A percentile compares a stretch with the other conserved stretches of the same genome.
phyloP scores from a whole-genome alignment of 2,329 filamentous ascomycete genomes.

The Zalaria obscura region DNA sequence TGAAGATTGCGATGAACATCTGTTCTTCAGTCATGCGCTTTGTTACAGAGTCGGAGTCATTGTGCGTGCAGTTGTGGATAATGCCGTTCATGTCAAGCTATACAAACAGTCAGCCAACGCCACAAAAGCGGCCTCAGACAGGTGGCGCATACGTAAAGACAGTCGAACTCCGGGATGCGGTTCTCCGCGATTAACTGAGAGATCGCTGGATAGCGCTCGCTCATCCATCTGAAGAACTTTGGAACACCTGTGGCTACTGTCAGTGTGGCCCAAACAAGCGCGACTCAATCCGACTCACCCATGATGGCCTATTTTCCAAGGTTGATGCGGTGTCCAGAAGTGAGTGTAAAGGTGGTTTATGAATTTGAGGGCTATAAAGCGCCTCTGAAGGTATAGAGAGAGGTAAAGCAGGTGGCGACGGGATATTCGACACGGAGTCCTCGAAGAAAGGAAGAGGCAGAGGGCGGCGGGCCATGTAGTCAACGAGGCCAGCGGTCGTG shows the following conservation, averaged over 20 bases:
- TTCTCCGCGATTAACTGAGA: slow-evolving; percentile 98
- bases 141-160: slow-evolving; percentile 56
- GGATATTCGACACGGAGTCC: slow-evolving; percentile 23
- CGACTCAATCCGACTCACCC: slow-evolving; percentile 11
- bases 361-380: not conserved
- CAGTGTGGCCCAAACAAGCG: slow-evolving; percentile 6
- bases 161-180: slow-evolving; percentile 97
- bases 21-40: slow-evolving; percentile 93
- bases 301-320: slow-evolving; percentile 19
- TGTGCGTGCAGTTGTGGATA: slow-evolving; percentile 98
- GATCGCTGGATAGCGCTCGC: slow-evolving; percentile 95
- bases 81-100: slow-evolving; percentile 97
- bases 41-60: slow-evolving; percentile 80
- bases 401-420: slow-evolving; percentile 9
- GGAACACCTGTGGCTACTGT: slow-evolving; percentile 52
- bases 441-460: slow-evolving; percentile 14
- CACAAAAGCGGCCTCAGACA: not conserved
- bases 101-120: slow-evolving; percentile 2
- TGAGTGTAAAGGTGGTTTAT: not conserved
- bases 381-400: slow-evolving; percentile 1
- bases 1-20: slow-evolving; percentile 99
- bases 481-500: not conserved
- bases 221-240: slow-evolving; percentile 98
- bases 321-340: slow-evolving; percentile 5
- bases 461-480: not conserved